Percentiles rank a stretch among this genome's conserved stretches.
Conservation (phyloP, 2,329 filamentous ascomycete species). For the Ophiosphaerella herpotricha region DNA sequence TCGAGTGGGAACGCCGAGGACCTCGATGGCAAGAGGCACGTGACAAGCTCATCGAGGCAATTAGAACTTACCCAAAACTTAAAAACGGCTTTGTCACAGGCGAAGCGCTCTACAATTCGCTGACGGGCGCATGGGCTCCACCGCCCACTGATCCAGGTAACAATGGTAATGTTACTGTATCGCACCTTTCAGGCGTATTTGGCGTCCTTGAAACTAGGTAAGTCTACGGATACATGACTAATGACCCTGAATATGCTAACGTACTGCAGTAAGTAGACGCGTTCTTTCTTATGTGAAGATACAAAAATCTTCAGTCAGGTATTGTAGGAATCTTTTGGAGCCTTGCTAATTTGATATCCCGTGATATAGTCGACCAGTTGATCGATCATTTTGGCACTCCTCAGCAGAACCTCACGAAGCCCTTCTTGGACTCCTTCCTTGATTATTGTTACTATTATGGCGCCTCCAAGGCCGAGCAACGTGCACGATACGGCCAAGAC, state of each 20-base stretch:
- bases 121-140: conserved; percentile 56
- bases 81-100: conserved; percentile 65
- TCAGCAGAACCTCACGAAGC: conserved; percentile 51
- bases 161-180: conserved; percentile 56
- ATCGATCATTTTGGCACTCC: conserved; percentile 51
- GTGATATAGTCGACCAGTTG: conserved; percentile 53
- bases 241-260: no score
- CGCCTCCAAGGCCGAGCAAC: conserved; percentile 56
- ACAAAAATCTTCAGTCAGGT: no score
- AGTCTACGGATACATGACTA: no score
- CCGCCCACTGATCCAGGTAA: conserved; percentile 60
- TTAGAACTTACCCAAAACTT: conserved; percentile 58
- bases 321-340: no score
- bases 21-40: conserved; percentile 59
- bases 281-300: no score
- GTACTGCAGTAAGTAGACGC: no score
- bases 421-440: conserved; percentile 61
- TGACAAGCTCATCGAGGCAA: conserved; percentile 55
- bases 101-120: conserved; percentile 56
- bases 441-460: conserved; percentile 66
- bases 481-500: conserved; percentile 56
- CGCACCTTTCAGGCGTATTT: conserved; percentile 63
- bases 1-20: conserved; percentile 64
- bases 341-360: no score
- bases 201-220: conserved; percentile 59